These are phyloP conservation scores for Anisodus tanguticus DNA, from an alignment of 257 asterid species.

Conservation along the genomic window DNA sequence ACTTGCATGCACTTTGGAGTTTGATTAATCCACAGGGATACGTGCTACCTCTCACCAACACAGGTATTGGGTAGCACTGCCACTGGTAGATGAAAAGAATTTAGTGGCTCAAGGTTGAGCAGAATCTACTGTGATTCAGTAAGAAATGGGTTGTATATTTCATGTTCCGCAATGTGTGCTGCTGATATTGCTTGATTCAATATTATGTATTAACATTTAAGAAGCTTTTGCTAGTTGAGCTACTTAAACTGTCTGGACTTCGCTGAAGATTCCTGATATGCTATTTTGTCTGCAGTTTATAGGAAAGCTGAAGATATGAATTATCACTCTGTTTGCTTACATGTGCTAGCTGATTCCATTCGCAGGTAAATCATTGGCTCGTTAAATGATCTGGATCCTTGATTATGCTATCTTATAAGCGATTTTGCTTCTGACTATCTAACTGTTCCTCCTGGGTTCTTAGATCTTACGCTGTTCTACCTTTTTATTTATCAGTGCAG, in stretches of 20 bases:
- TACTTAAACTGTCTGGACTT: not conserved
- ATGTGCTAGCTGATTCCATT: constrained; percentile 94
- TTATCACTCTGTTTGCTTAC: constrained; percentile 90
- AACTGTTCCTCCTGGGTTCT: constrained; percentile 3
- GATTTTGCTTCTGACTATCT: not conserved
- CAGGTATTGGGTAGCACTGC: not conserved
- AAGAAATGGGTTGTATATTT: not conserved
- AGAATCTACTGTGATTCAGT: not conserved
- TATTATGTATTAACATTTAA: not conserved
- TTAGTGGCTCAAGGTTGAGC: not conserved
- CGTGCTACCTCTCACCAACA: not conserved
- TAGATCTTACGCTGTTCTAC: constrained; percentile 43
- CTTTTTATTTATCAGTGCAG: constrained; percentile 75
- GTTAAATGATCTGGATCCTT: constrained; percentile 14
- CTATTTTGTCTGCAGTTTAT: constrained; percentile 60
- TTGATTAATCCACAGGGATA: not conserved
- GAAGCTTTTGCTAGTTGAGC: constrained; percentile 26
- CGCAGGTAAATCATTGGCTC: constrained; percentile 64
- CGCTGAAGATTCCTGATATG: constrained; percentile 18
- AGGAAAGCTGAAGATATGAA: constrained; percentile 97
- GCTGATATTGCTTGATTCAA: not conserved
- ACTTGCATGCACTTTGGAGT: not conserved
- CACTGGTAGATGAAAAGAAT: not conserved
- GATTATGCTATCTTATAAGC: constrained; percentile 25
- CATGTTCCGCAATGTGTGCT: not conserved